Evolutionary conservation across 2,329 filamentous ascomycete genomes (phyloP).

Genomic region (Capronia americana): DNA sequence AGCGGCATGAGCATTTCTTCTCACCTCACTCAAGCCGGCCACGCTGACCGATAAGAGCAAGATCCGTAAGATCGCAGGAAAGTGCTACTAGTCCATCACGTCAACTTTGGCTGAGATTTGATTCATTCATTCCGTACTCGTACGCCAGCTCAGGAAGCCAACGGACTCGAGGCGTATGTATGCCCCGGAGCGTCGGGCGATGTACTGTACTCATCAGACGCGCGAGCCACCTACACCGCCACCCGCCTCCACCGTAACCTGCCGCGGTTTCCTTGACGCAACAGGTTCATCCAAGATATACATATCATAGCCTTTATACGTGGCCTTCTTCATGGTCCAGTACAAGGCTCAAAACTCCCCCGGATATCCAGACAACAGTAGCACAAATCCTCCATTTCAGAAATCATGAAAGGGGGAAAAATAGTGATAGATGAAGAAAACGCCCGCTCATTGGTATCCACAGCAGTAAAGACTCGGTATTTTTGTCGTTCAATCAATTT

Average conservation of each 20-base stretch:
- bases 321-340: neutral
- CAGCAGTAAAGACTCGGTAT: constrained; percentile 7
- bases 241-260: neutral
- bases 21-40: neutral
- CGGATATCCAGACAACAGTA: neutral
- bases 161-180: too few relatives aligned
- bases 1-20: neutral
- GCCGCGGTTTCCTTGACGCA: neutral
- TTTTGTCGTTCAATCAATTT: constrained; percentile 33
- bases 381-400: neutral
- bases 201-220: neutral
- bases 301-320: neutral
- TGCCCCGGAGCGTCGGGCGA: too few relatives aligned
- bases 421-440: neutral
- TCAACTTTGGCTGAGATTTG: neutral
- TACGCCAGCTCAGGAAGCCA: neutral
- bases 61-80: neutral
- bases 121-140: neutral
- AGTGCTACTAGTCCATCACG: neutral
- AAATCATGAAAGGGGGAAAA: neutral
- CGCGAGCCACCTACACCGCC: neutral
- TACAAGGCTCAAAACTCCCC: neutral
- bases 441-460: constrained; percentile 6
- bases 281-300: neutral
- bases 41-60: neutral